These are phyloP conservation scores for Iodosphaeria phyllophila DNA, from an alignment of 2,329 filamentous ascomycete species.

Conservation along the genomic window DNA sequence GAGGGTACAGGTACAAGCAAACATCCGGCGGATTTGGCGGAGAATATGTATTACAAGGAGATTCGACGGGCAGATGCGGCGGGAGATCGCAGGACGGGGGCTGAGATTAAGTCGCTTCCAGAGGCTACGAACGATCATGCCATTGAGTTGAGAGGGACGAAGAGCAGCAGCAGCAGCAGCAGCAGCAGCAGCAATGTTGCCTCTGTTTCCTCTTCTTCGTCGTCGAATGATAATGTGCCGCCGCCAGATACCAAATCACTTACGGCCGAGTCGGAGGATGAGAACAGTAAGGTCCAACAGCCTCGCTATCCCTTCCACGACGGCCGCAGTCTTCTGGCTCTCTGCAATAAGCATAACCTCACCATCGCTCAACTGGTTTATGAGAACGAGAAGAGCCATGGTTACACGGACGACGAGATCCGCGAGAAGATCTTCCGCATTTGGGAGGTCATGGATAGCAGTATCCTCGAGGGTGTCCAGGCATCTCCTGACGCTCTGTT, in stretches of 20 bases:
- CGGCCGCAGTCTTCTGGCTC: slow-evolving; percentile 22
- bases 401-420: slow-evolving; percentile 29
- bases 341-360: slow-evolving; percentile 29
- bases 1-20: slow-evolving; percentile 4
- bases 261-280: too few relatives aligned
- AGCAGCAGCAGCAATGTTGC: too few relatives aligned
- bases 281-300: slow-evolving; percentile 12
- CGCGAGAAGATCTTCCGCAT: slow-evolving; percentile 25
- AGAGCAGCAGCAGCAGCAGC: too few relatives aligned
- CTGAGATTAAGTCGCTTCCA: slow-evolving; percentile 20
- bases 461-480: slow-evolving; percentile 28
- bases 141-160: too few relatives aligned
- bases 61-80: slow-evolving; percentile 26
- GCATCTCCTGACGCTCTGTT: slow-evolving; percentile 20
- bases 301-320: slow-evolving; percentile 28
- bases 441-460: slow-evolving; percentile 32
- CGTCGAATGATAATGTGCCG: too few relatives aligned
- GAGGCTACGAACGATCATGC: slow-evolving; percentile 5
- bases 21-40: slow-evolving; percentile 27
- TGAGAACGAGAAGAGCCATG: slow-evolving; percentile 31
- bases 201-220: too few relatives aligned
- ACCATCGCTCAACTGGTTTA: slow-evolving; percentile 32
- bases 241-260: too few relatives aligned
- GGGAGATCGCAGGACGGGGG: slow-evolving; percentile 23
- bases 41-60: slow-evolving; percentile 33